These are phyloP conservation scores for Pichia exigua DNA, from an alignment of 805 yeast species.

Conservation along the genomic window DNA sequence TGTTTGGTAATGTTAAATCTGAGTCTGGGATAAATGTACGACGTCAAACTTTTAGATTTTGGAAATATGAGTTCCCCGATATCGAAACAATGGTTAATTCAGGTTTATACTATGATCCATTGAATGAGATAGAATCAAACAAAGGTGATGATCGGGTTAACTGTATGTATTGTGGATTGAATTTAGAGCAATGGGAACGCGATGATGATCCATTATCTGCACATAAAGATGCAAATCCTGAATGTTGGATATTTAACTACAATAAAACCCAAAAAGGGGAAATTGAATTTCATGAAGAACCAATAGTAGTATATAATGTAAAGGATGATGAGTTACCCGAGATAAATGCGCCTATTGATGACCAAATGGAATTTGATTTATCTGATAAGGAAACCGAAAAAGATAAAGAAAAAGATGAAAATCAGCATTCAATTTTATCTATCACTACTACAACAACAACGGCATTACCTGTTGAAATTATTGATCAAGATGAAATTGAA, in stretches of 20 bases:
- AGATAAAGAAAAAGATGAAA: background rate
- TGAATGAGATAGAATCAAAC: slow-evolving; percentile 16
- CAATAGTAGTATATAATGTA: background rate
- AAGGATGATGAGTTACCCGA: background rate
- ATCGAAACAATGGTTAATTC: slow-evolving; percentile 38
- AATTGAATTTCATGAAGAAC: background rate
- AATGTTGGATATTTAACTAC: slow-evolving; percentile 6
- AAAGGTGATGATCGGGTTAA: slow-evolving; percentile 44
- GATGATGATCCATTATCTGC: slow-evolving; percentile 37
- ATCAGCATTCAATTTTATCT: background rate
- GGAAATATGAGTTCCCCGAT: slow-evolving; percentile 28
- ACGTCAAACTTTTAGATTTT: slow-evolving; percentile 4
- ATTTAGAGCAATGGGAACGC: slow-evolving; percentile 65
- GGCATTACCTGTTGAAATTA: slow-evolving; percentile 15
- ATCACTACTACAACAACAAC: slow-evolving; percentile 2
- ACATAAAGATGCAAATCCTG: slow-evolving; percentile 3
- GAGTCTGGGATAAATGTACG: background rate
- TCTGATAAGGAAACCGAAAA: background rate
- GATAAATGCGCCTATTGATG: background rate
- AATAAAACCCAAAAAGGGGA: background rate
- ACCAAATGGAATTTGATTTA: background rate
- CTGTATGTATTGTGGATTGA: slow-evolving; percentile 58
- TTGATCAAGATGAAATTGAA: slow-evolving; percentile 22
- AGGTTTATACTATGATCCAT: slow-evolving; percentile 50
- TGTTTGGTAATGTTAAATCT: background rate